phyloP scores from a whole-genome alignment of 495 filamentous ascomycete genomes.

The Xylaria nigripes region DNA sequence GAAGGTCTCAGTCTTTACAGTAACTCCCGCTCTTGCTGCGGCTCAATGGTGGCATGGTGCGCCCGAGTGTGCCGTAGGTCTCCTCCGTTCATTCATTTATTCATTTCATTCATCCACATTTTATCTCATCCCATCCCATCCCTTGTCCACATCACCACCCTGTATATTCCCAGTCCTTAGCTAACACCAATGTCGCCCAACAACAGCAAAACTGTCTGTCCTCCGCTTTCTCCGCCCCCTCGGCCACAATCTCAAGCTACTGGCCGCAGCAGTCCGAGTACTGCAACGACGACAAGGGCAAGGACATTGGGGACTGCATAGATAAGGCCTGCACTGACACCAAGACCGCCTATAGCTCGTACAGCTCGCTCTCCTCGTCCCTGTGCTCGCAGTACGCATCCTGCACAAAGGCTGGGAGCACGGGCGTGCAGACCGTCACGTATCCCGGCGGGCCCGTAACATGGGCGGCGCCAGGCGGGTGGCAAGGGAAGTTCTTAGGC shows the following conservation, averaged over 20 bases:
- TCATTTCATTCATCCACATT: no score
- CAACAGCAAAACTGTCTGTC: slow-evolving; percentile 36
- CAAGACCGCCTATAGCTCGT: slow-evolving; percentile 32
- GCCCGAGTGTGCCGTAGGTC: slow-evolving; percentile 39
- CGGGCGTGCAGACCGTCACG: slow-evolving; percentile 35
- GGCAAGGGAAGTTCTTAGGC: slow-evolving; percentile 11
- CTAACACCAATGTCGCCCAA: not conserved
- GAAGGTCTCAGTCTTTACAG: slow-evolving; percentile 16
- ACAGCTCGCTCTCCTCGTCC: slow-evolving; percentile 33
- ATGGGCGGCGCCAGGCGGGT: slow-evolving; percentile 26
- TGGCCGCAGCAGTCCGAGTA: slow-evolving; percentile 40
- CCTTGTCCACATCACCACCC: no score
- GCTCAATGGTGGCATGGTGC: slow-evolving; percentile 36
- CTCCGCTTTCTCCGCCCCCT: slow-evolving; percentile 28
- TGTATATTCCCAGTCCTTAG: no score
- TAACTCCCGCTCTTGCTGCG: slow-evolving; percentile 13
- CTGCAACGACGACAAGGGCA: slow-evolving; percentile 31
- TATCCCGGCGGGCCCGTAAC: slow-evolving; percentile 33
- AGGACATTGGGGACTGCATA: slow-evolving; percentile 31
- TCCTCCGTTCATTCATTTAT: no score
- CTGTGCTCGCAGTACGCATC: slow-evolving; percentile 32
- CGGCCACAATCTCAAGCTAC: slow-evolving; percentile 15
- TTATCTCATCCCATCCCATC: not conserved
- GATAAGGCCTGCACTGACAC: slow-evolving; percentile 31
- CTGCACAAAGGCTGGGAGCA: slow-evolving; percentile 33